Evolutionary conservation across 306 rosid species (phyloP), one percentile per base, ranked within the genome.

Genomic region (Vigna hirtella): DNA sequence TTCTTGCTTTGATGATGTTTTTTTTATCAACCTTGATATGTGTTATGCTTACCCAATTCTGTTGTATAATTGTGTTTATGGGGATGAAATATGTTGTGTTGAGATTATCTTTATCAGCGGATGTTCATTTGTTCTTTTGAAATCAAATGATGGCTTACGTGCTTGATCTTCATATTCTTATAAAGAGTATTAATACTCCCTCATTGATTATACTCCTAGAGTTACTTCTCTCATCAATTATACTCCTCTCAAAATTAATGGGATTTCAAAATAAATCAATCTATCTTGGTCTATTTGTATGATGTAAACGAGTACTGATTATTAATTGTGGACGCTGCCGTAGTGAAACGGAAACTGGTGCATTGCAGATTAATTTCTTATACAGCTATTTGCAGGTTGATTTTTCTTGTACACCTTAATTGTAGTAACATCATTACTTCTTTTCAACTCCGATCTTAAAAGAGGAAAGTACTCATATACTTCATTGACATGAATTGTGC

Each of bases 51-150:
- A 55, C 42, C 26, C 28, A n/a, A 24, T 63, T 72, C 42, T 79
- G 51, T 66, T 43, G 53, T 66, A 2, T 42, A 36, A 45, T 36
- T 3, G 20, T 52, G 24, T 66, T 56, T 73, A 32, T 30, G 45
- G 51, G 40, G 63, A 56, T 43, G 42, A 50, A 58, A 59, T 81
- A 5, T 81, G 70, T 40, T 30, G 38, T 34, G 51, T 49, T 75
- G 15, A 55, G 47, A 53, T 43, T 52, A 38, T 50, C 75, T 26
- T 2, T 55, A 6, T 55, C 12, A 12, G 65, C 28, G 18, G 18
- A 51, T 52, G 40, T 45, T 73, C 66, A 43, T 55, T 32, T 32
- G 22, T 55, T 80, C n/a, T 48, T 63, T 16, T 40, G 38, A 26
- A 48, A 42, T 26, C 0, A 34, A 26, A 43, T 45, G 47, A 45